Evolutionary conservation across 2,329 filamentous ascomycete genomes (phyloP).

Genomic region (Coniochaeta sp.): DNA sequence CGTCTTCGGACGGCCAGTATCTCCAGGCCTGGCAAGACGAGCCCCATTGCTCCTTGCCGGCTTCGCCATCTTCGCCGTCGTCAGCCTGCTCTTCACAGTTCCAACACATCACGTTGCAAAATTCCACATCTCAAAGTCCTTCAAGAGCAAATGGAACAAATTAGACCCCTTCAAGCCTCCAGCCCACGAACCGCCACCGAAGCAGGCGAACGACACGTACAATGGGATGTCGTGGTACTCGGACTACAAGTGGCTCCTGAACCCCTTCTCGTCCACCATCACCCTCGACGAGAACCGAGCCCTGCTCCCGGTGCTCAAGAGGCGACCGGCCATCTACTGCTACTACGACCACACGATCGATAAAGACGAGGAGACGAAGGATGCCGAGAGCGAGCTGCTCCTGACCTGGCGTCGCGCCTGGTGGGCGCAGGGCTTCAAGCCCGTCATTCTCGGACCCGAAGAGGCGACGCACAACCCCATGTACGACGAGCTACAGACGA

Average conservation of each 20-base stretch:
- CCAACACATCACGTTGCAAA: conserved; percentile 43
- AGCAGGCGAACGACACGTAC: conserved; percentile 71
- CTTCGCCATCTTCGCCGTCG: conserved; percentile 46
- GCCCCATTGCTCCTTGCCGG: conserved; percentile 43
- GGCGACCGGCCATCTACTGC: conserved; percentile 75
- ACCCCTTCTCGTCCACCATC: conserved; percentile 75
- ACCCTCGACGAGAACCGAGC: conserved; percentile 76
- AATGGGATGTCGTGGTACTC: conserved; percentile 79
- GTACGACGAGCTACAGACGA: conserved; percentile 61
- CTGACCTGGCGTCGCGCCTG: conserved; percentile 87
- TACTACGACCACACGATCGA: conserved; percentile 70
- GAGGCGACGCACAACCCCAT: conserved; percentile 80
- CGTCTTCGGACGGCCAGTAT: conserved; percentile 40
- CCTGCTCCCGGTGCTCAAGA: conserved; percentile 68
- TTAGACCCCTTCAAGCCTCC: conserved; percentile 63
- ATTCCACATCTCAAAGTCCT: conserved; percentile 37
- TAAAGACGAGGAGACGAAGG: conserved; percentile 56
- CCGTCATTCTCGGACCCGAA: conserved; percentile 68
- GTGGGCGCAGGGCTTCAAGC: conserved; percentile 91
- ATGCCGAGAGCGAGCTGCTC: conserved; percentile 72
- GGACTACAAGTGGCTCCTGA: conserved; percentile 81
- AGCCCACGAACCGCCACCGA: conserved; percentile 59
- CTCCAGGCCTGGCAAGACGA: conserved; percentile 44
- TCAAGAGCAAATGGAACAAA: conserved; percentile 39
- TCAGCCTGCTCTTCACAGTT: conserved; percentile 45